phyloP scores from a whole-genome alignment of 805 yeast species.

The Kuraishia molischiana region DNA sequence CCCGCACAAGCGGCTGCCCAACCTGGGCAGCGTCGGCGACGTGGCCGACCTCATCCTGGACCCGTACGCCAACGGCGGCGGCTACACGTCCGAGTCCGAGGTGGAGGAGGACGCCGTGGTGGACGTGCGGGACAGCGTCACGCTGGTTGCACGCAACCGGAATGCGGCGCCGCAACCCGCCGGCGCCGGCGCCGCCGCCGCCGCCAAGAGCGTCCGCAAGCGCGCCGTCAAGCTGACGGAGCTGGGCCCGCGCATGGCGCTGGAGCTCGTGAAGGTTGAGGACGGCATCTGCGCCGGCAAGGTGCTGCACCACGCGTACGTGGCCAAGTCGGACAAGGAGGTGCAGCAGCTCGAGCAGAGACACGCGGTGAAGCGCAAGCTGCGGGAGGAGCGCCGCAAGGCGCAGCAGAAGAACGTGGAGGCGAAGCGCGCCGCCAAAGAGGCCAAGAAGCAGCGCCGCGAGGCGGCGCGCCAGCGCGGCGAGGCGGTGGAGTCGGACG shows the following conservation, averaged over 20 bases:
- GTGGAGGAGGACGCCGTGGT: conserved; percentile 86
- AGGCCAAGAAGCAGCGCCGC: conserved; percentile 47
- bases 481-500: conserved; percentile 13
- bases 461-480: conserved; percentile 29
- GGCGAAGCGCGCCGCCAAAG: conserved; percentile 63
- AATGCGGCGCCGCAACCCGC: conserved; percentile 11
- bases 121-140: conserved; percentile 31
- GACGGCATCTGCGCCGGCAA: conserved; percentile 88
- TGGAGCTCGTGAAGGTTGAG: conserved; percentile 76
- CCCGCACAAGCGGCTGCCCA: conserved; percentile 58
- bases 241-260: conserved; percentile 80
- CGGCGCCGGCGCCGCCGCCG: conserved; percentile 8
- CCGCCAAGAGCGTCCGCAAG: conserved; percentile 31
- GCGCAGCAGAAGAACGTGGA: conserved; percentile 74
- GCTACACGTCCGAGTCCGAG: conserved; percentile 85
- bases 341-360: conserved; percentile 49
- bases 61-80: conserved; percentile 68
- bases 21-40: conserved; percentile 56
- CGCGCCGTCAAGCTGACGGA: conserved; percentile 89
- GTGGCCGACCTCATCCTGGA: conserved; percentile 79
- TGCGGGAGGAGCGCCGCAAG: conserved; percentile 64
- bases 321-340: conserved; percentile 57
- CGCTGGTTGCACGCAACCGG: conserved; percentile 12
- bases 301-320: conserved; percentile 70
- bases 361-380: conserved; percentile 51